Evolutionary conservation across 371 early-diverging fungal genomes (phyloP), one percentile per base, ranked within the genome.

Genomic region (Zychaea mexicana): DNA sequence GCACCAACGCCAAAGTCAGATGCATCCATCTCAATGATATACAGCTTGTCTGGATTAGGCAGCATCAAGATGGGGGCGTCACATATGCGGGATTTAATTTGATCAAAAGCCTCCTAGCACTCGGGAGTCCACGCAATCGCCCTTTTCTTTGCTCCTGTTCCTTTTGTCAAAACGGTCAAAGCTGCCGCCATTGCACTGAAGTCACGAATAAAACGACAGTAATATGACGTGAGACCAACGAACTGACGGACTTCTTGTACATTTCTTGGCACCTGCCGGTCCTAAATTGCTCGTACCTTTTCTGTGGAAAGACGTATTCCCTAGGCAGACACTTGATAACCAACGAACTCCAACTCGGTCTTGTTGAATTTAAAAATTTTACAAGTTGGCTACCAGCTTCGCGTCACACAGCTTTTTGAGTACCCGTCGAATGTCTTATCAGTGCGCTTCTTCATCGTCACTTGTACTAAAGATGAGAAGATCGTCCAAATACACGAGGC

Each of bases 401-500:
- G 77, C 59, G 9, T 79, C 32, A 0, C 62, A 31, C 6, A 89
- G 68, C 13, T 66, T 32, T 0, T 70, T 9, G 7, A 87, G 60
- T 1, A 86, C 81, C 3, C 32, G 32, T 10, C 57, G 45, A n/a
- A 85, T 33, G 60, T 63, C 33, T 3, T 28, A 10, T 7, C 59
- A 22, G 52, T 89, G 87, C 22, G 85, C 79, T 17, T 80, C 72
- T 19, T 42, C n/a, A 8, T 67, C 75, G n/a, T n/a, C n/a, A n/a
- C n/a, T n/a, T n/a, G 72, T 57, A 9, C 80, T 79, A 60, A 69
- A 88, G 27, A 91, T 83, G 0, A 88, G 61, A 1, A 88, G 83
- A 60, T 88, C 83, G 61, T 91, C 87, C 0, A 89, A 52, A 42
- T 83, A 89, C 0, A 83, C 71, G 0, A 84, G 49, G 0, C 71